These are phyloP conservation scores for Camellia oleifera DNA, from an alignment of 179 eudicot genomes.

Conservation along the genomic window DNA sequence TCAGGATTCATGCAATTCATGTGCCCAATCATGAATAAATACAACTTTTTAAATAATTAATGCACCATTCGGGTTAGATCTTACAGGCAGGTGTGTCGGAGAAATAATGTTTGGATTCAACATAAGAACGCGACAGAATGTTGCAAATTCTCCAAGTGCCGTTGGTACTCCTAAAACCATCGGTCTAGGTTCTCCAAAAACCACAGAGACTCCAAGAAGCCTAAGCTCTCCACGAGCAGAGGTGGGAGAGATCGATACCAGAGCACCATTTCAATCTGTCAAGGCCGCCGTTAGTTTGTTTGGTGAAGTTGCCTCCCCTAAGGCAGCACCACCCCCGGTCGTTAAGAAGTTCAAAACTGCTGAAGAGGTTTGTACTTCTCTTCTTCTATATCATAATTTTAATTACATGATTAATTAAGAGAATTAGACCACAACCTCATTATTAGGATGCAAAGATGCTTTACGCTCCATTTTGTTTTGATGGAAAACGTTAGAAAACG, in stretches of 20 bases:
- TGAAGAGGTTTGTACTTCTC: conserved; percentile 45
- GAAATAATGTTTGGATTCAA: conserved; percentile 28
- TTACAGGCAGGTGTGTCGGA: conserved; percentile 23
- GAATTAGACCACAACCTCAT: too few relatives aligned
- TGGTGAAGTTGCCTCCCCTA: conserved; percentile 52
- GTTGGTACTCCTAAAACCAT: conserved; percentile 8
- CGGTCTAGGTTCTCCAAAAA: conserved; percentile 34
- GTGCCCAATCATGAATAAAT: too few relatives aligned
- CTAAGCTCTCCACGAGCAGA: conserved; percentile 46
- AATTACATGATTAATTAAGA: background rate
- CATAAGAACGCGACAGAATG: conserved; percentile 44
- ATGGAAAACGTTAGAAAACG: too few relatives aligned
- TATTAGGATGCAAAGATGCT: too few relatives aligned
- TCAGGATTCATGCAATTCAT: too few relatives aligned
- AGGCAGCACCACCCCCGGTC: conserved; percentile 29
- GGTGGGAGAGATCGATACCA: conserved; percentile 84
- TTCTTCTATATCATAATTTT: background rate
- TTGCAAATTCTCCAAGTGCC: conserved; percentile 23
- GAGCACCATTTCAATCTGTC: conserved; percentile 86
- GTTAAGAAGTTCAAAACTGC: conserved; percentile 45
- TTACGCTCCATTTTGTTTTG: too few relatives aligned
- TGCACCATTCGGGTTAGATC: background rate
- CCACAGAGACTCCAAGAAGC: conserved; percentile 12
- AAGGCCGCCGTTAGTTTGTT: conserved; percentile 85
- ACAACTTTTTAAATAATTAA: background rate